Evolutionary conservation across 768 basidiomycete species (phyloP).

Genomic region (Termitomyces sp.): DNA sequence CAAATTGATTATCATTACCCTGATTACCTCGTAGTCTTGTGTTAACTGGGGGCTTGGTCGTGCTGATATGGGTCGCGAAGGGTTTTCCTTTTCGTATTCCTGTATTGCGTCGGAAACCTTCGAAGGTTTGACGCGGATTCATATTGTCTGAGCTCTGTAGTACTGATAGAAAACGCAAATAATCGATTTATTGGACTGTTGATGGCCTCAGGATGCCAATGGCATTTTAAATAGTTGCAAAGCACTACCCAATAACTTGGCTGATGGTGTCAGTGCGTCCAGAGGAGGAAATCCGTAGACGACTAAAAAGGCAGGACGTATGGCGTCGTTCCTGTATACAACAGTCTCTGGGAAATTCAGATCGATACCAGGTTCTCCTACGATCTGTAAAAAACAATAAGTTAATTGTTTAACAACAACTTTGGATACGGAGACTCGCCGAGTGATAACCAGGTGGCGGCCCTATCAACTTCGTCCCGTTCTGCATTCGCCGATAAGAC

Average conservation of each 20-base stretch:
- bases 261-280: slow-evolving; percentile 13
- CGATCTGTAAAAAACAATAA: slow-evolving; percentile 30
- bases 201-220: slow-evolving; percentile 28
- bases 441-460: slow-evolving; percentile 60
- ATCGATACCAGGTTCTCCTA: slow-evolving; percentile 58
- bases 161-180: not conserved
- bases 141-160: not conserved
- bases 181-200: not conserved
- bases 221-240: slow-evolving; percentile 44
- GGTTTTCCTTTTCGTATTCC: slow-evolving; percentile 26
- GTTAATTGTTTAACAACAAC: not conserved
- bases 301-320: slow-evolving; percentile 62
- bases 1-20: not conserved
- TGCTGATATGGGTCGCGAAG: slow-evolving; percentile 47
- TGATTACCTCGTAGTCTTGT: slow-evolving; percentile 27
- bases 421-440: slow-evolving; percentile 21
- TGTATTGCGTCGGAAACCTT: not conserved
- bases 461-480: slow-evolving; percentile 39
- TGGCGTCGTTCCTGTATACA: slow-evolving; percentile 60
- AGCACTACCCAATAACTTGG: slow-evolving; percentile 28
- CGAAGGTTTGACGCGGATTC: not conserved
- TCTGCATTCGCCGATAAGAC: slow-evolving; percentile 42
- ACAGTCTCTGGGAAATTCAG: slow-evolving; percentile 69
- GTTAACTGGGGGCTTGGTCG: slow-evolving; percentile 42
- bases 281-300: slow-evolving; percentile 43